These are phyloP conservation scores for Beauveria sp. DNA, from an alignment of 2,329 filamentous ascomycete genomes.

Conservation along the genomic window DNA sequence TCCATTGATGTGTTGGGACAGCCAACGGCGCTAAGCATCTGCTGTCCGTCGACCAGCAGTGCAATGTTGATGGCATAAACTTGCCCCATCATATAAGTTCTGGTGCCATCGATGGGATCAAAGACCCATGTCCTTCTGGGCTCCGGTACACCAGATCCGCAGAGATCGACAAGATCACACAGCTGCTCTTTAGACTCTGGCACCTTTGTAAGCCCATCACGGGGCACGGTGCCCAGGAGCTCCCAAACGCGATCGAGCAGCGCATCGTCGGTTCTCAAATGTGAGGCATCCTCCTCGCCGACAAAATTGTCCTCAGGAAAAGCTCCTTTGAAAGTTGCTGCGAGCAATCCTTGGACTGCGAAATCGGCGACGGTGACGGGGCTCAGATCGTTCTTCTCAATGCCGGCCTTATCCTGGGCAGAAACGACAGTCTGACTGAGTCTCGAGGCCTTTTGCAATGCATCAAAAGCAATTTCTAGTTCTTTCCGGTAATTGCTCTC, in stretches of 20 bases:
- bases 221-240: constrained; percentile 27
- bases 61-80: constrained; percentile 52
- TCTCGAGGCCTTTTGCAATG: constrained; percentile 37
- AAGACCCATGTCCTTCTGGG: constrained; percentile 45
- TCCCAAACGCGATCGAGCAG: constrained; percentile 41
- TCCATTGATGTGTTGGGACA: constrained; percentile 38
- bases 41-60: constrained; percentile 41
- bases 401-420: constrained; percentile 39
- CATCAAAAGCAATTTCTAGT: constrained; percentile 34
- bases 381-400: constrained; percentile 47
- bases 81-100: constrained; percentile 45
- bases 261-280: constrained; percentile 34
- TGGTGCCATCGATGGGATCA: constrained; percentile 54
- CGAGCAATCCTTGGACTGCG: constrained; percentile 49
- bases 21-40: constrained; percentile 42
- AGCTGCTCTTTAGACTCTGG: constrained; percentile 36
- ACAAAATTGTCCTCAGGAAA: constrained; percentile 47
- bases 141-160: constrained; percentile 33
- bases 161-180: constrained; percentile 47
- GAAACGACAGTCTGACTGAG: constrained; percentile 43
- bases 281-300: constrained; percentile 46
- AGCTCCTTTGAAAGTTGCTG: constrained; percentile 38
- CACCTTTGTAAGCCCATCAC: constrained; percentile 18
- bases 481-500: constrained; percentile 35
- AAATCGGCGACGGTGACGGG: constrained; percentile 55